phyloP scores from a whole-genome alignment of 2,329 filamentous ascomycete species.

The Colletotrichum sp. region DNA sequence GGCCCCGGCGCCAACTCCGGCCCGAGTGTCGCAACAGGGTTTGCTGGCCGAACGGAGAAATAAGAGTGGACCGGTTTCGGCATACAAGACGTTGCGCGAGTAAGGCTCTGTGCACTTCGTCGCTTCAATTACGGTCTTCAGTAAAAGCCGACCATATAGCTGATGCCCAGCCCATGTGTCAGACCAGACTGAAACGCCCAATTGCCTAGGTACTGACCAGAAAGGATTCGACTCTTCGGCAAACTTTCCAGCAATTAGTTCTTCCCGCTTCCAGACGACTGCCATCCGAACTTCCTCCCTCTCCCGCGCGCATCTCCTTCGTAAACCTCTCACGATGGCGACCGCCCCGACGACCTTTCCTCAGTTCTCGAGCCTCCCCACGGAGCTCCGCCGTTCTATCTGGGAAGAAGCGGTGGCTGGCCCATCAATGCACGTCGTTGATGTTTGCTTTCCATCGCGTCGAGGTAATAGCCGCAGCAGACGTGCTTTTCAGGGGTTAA shows the following conservation, averaged over 20 bases:
- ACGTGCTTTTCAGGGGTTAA: neutral
- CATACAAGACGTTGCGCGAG: neutral
- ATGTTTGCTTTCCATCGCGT: slow-evolving; percentile 29
- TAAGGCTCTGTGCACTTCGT: neutral
- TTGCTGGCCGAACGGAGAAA: neutral
- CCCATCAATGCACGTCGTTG: slow-evolving; percentile 29
- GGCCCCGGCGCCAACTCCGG: neutral
- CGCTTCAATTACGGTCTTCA: neutral
- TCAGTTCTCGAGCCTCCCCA: neutral
- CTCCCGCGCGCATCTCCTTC: neutral
- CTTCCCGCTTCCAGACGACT: neutral
- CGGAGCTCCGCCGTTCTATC: neutral
- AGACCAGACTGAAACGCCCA: neutral
- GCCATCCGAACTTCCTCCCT: neutral
- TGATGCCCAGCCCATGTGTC: neutral
- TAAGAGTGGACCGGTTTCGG: neutral
- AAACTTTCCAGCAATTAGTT: neutral
- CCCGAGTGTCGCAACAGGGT: neutral
- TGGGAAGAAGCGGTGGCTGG: slow-evolving; percentile 10
- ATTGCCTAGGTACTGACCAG: neutral
- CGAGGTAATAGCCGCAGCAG: neutral
- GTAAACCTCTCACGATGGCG: slow-evolving; percentile 32
- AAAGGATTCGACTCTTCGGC: neutral
- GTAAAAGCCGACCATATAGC: neutral
- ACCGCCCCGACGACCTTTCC: neutral